These are phyloP conservation scores for Cladophialophora carrionii DNA, from an alignment of 2,329 filamentous ascomycete species.

Conservation along the genomic window DNA sequence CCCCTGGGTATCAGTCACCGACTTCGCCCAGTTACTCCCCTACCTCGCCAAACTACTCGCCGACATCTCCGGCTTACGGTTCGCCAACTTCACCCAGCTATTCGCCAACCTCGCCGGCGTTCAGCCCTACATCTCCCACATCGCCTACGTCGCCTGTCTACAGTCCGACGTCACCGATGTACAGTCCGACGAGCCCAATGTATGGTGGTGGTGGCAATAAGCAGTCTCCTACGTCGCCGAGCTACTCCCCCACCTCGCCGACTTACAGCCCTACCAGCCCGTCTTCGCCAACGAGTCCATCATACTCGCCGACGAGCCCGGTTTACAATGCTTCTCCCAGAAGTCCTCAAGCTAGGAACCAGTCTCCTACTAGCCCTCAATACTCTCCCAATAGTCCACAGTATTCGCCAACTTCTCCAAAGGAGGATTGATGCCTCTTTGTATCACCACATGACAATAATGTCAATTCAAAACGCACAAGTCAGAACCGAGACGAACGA, in stretches of 20 bases:
- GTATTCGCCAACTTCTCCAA: conserved; percentile 45
- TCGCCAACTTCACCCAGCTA: conserved; percentile 54
- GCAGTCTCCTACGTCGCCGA: conserved; percentile 58
- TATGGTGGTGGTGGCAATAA: conserved; percentile 44
- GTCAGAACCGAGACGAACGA: conserved; percentile 17
- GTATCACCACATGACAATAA: conserved; percentile 34
- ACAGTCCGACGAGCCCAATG: conserved; percentile 60
- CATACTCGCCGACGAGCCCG: conserved; percentile 54
- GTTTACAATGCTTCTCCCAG: conserved; percentile 51
- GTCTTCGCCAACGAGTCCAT: conserved; percentile 59
- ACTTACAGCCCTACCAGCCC: conserved; percentile 65
- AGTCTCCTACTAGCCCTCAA: conserved; percentile 3
- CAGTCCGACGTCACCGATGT: conserved; percentile 63
- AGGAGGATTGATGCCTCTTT: conserved; percentile 36
- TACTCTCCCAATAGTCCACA: conserved; percentile 36
- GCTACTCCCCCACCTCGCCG: conserved; percentile 62
- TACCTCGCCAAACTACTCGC: conserved; percentile 63
- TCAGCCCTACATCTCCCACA: conserved; percentile 63
- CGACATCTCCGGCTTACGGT: conserved; percentile 55
- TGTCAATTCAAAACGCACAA: conserved; percentile 16
- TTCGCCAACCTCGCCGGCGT: conserved; percentile 68
- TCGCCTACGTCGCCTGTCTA: conserved; percentile 75
- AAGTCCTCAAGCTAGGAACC: conserved; percentile 38
- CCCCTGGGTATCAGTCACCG: conserved; percentile 70
- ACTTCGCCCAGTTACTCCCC: conserved; percentile 70